Evolutionary conservation across 768 basidiomycete genomes (phyloP).

Genomic region (Auricularia auricula-judae): DNA sequence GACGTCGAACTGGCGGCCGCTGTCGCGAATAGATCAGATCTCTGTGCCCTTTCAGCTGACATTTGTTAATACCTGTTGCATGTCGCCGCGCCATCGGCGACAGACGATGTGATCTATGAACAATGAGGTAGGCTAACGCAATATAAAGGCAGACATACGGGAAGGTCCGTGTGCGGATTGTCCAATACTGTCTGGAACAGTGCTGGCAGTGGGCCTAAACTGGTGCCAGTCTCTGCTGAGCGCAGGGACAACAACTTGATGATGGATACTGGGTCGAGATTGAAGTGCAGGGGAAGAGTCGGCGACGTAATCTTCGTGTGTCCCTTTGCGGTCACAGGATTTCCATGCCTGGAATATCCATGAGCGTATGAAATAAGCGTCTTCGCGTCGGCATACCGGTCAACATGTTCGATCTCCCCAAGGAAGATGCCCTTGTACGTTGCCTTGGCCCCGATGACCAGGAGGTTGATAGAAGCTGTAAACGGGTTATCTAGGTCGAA

Average conservation of each 20-base stretch:
- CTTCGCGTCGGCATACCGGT: background rate
- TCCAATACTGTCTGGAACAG: slow-evolving; percentile 44
- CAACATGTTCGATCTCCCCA: slow-evolving; percentile 20
- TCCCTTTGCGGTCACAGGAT: slow-evolving; percentile 49
- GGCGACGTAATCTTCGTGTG: slow-evolving; percentile 49
- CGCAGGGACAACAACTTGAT: slow-evolving; percentile 42
- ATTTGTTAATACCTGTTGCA: slow-evolving; percentile 40
- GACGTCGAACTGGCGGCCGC: slow-evolving; percentile 57
- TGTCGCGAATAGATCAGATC: slow-evolving; percentile 13
- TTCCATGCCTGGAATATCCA: slow-evolving; percentile 3
- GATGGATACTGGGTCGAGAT: slow-evolving; percentile 50
- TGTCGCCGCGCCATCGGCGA: slow-evolving; percentile 40
- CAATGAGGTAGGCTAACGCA: background rate
- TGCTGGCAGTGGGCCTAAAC: slow-evolving; percentile 47
- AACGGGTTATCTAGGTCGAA: slow-evolving; percentile 60
- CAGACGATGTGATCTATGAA: slow-evolving; percentile 39
- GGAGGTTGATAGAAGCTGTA: slow-evolving; percentile 56
- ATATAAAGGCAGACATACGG: slow-evolving; percentile 26
- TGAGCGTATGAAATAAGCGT: background rate
- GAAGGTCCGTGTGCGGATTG: slow-evolving; percentile 40
- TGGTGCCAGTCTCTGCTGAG: slow-evolving; percentile 41
- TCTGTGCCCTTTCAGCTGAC: slow-evolving; percentile 7
- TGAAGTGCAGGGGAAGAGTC: slow-evolving; percentile 48
- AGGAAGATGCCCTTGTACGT: slow-evolving; percentile 44
- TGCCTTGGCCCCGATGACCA: slow-evolving; percentile 42